Conservation (phyloP, 1,284 basidiomycete genomes). For the Tetrapyrgos nigripes region DNA sequence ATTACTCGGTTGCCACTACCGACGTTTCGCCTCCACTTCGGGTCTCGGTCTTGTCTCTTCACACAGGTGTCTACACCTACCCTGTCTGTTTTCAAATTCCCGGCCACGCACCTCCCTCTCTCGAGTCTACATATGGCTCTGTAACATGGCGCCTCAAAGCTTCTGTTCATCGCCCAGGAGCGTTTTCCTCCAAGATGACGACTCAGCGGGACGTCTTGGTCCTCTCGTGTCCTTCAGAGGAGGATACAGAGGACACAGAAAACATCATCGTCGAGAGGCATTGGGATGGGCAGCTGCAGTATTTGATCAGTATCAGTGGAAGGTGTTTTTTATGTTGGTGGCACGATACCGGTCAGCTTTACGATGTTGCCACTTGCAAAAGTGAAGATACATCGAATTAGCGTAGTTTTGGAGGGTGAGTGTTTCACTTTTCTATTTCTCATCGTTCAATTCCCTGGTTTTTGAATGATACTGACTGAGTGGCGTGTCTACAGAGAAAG, state of each 20-base stretch:
- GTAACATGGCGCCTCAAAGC: constrained; percentile 81
- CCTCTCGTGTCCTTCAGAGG: constrained; percentile 80
- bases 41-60: constrained; percentile 5
- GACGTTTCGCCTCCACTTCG: background rate
- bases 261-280: constrained; percentile 88
- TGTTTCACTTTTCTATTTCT: constrained; percentile 12
- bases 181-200: constrained; percentile 61
- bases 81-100: constrained; percentile 93
- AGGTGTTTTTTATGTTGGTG: constrained; percentile 86
- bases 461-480: constrained; percentile 6
- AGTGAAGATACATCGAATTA: constrained; percentile 82
- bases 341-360: constrained; percentile 82
- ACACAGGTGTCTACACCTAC: constrained; percentile 89
- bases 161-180: constrained; percentile 83
- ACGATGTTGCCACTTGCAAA: constrained; percentile 88
- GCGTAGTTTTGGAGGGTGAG: constrained; percentile 85
- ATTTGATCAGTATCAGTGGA: constrained; percentile 82
- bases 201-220: constrained; percentile 80
- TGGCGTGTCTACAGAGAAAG: constrained; percentile 60
- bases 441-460: background rate
- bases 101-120: constrained; percentile 79
- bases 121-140: constrained; percentile 82
- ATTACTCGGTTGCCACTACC: constrained; percentile 3
- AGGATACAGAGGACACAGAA: constrained; percentile 82
- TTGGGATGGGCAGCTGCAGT: constrained; percentile 91